phyloP scores from a whole-genome alignment of 2,329 filamentous ascomycete species.

The Botrytis deweyae region DNA sequence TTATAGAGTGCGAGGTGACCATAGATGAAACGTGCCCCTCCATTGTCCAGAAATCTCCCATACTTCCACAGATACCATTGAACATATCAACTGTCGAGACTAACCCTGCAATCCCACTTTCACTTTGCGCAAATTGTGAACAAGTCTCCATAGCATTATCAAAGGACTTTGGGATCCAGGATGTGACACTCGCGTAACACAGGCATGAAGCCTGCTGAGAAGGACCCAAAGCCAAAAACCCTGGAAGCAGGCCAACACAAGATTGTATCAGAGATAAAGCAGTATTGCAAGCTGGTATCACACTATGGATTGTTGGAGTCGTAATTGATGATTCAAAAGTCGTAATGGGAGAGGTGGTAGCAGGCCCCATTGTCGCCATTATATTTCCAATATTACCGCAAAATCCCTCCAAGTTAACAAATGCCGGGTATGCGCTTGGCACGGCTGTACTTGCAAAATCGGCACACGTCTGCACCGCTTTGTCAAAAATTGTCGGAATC shows the following conservation, averaged over 20 bases:
- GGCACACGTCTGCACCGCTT: slow-evolving; percentile 31
- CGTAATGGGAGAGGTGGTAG: neutral
- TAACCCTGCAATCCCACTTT: neutral
- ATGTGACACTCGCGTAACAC: slow-evolving; percentile 16
- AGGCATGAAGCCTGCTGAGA: slow-evolving; percentile 14
- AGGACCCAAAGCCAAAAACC: neutral
- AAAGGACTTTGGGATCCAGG: slow-evolving; percentile 14
- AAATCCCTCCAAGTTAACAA: slow-evolving; percentile 30
- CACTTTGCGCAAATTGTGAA: neutral
- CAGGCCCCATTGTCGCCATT: neutral
- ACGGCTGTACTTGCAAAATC: slow-evolving; percentile 28
- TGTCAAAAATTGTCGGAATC: slow-evolving; percentile 32
- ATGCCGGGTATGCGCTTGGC: slow-evolving; percentile 23
- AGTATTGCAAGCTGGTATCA: neutral
- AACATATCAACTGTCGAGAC: neutral
- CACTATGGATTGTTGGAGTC: neutral
- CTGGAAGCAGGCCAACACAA: neutral
- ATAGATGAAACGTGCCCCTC: neutral
- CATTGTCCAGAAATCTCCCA: slow-evolving; percentile 27
- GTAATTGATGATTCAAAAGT: neutral
- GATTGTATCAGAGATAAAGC: neutral
- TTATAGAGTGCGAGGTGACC: neutral
- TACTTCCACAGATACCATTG: slow-evolving; percentile 22
- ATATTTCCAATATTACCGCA: slow-evolving; percentile 16
- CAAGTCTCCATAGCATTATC: slow-evolving; percentile 13